Percentiles rank a stretch among this genome's conserved stretches.
These are phyloP conservation scores for Rubroboletus pulcherrimus DNA, from an alignment of 768 basidiomycete genomes.

Conservation along the genomic window DNA sequence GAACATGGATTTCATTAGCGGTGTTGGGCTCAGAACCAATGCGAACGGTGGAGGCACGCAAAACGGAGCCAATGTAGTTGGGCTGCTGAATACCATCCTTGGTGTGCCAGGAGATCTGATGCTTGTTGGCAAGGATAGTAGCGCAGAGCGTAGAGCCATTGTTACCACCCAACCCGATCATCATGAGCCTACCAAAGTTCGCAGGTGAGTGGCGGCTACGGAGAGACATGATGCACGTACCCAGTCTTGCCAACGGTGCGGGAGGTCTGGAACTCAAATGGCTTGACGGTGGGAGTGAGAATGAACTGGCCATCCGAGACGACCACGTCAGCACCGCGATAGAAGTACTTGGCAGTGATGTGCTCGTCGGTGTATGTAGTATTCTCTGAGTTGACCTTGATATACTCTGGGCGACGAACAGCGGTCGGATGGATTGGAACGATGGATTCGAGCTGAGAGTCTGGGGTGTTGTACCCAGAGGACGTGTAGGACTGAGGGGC, in stretches of 20 bases:
- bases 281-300: slow-evolving; percentile 74
- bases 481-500: slow-evolving; percentile 39
- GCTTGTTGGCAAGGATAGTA: slow-evolving; percentile 92
- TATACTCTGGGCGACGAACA: slow-evolving; percentile 66
- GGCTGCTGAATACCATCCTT: slow-evolving; percentile 89
- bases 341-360: slow-evolving; percentile 78
- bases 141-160: slow-evolving; percentile 94
- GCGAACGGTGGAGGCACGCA: slow-evolving; percentile 92
- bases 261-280: slow-evolving; percentile 89
- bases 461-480: slow-evolving; percentile 72
- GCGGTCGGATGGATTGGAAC: slow-evolving; percentile 82
- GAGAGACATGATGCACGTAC: slow-evolving; percentile 44
- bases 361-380: slow-evolving; percentile 77
- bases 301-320: slow-evolving; percentile 71
- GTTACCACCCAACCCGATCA: slow-evolving; percentile 97
- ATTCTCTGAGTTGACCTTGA: slow-evolving; percentile 80
- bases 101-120: slow-evolving; percentile 93
- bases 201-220: background rate
- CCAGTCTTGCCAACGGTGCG: slow-evolving; percentile 87
- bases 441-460: slow-evolving; percentile 64
- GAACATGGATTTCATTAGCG: slow-evolving; percentile 89
- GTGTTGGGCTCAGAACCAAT: slow-evolving; percentile 77
- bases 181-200: slow-evolving; percentile 66
- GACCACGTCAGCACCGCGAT: slow-evolving; percentile 72
- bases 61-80: slow-evolving; percentile 96